These are phyloP conservation scores for Lasiodiplodia citricola DNA, from an alignment of 2,329 filamentous ascomycete genomes.

Conservation along the genomic window DNA sequence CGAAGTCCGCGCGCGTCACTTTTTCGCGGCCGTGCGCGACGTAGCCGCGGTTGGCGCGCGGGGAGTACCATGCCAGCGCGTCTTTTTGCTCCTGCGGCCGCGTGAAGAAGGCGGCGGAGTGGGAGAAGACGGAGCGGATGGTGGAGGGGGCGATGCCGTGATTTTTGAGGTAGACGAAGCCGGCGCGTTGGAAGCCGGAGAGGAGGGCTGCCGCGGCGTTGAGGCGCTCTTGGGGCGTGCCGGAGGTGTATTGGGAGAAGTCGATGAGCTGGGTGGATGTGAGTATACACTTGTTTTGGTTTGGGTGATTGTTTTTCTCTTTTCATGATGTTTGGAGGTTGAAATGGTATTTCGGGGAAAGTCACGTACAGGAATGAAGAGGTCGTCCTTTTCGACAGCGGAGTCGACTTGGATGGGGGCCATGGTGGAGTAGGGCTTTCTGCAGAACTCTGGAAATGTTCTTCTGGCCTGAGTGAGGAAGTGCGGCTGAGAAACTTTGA, in stretches of 20 bases:
- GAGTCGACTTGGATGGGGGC: slow-evolving; percentile 35
- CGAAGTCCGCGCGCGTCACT: slow-evolving; percentile 43
- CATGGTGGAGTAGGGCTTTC: background rate
- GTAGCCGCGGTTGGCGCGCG: slow-evolving; percentile 57
- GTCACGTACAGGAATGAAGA: slow-evolving; percentile 44
- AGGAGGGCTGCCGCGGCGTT: slow-evolving; percentile 74
- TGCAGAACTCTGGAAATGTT: too few species aligned
- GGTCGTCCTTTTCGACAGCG: slow-evolving; percentile 46
- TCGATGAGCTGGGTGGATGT: slow-evolving; percentile 68
- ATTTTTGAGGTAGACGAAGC: slow-evolving; percentile 88
- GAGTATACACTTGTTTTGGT: background rate
- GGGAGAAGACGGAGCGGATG: slow-evolving; percentile 66
- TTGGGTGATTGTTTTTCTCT: background rate
- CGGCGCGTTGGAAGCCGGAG: slow-evolving; percentile 80
- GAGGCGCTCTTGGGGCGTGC: slow-evolving; percentile 60
- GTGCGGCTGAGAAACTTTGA: background rate
- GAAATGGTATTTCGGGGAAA: background rate
- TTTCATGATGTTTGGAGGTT: background rate
- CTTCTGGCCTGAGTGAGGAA: background rate
- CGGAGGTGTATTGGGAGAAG: slow-evolving; percentile 74
- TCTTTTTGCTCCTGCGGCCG: slow-evolving; percentile 46
- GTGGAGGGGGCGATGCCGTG: slow-evolving; percentile 69
- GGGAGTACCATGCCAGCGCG: slow-evolving; percentile 48
- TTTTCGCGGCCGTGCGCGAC: slow-evolving; percentile 52
- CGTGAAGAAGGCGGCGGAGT: slow-evolving; percentile 46